phyloP scores from a whole-genome alignment of 257 asterid genomes.

The Penstemon barbatus region DNA sequence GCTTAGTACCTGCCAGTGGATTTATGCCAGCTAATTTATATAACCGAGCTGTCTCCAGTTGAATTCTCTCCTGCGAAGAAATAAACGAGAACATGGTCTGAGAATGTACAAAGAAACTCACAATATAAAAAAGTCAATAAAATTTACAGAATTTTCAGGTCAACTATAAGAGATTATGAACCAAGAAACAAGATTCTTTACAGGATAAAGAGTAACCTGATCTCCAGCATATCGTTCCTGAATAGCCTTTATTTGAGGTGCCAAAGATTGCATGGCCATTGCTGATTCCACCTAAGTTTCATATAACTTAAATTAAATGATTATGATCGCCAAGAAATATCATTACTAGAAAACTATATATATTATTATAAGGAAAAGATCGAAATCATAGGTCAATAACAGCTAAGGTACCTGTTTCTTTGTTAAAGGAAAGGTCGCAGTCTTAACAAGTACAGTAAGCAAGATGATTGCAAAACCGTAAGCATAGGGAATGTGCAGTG shows the following conservation, averaged over 20 bases:
- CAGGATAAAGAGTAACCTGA: conserved; percentile 63
- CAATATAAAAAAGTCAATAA: not conserved
- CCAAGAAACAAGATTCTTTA: conserved; percentile 8
- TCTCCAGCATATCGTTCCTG: conserved; percentile 97
- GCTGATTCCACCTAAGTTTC: conserved; percentile 85
- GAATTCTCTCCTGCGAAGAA: conserved; percentile 78
- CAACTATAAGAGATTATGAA: too few species aligned
- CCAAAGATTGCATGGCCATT: conserved; percentile 92
- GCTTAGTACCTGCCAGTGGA: conserved; percentile 84
- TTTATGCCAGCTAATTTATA: conserved; percentile 97
- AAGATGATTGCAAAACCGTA: conserved; percentile 96
- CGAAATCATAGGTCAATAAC: conserved; percentile 17
- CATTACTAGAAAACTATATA: not conserved
- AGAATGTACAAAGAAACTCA: not conserved
- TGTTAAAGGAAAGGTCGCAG: conserved; percentile 89
- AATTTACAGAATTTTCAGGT: not conserved
- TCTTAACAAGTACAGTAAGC: conserved; percentile 85
- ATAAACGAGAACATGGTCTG: conserved; percentile 21
- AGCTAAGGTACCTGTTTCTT: conserved; percentile 79
- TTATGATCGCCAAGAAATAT: conserved; percentile 6
- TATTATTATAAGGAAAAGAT: not conserved
- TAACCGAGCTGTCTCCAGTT: conserved; percentile 92
- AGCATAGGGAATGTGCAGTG: conserved; percentile 84
- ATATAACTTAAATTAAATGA: conserved; percentile 15
- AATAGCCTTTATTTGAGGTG: conserved; percentile 97